phyloP scores from a whole-genome alignment of 2,329 filamentous ascomycete genomes.

The Rhexocercosporidium sp. region DNA sequence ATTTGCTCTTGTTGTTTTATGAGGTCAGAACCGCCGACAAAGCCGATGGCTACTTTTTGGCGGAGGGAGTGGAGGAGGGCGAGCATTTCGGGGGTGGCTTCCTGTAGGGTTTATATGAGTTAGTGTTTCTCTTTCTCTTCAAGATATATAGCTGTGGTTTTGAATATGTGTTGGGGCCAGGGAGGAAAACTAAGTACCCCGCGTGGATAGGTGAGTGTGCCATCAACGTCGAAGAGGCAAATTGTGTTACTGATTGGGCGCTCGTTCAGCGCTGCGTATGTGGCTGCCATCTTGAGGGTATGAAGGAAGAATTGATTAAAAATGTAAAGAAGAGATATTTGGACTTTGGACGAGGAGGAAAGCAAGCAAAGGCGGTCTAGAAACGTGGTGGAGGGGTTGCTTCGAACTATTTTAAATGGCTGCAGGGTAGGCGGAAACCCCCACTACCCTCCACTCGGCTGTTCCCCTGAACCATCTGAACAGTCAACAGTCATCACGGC shows the following conservation, averaged over 20 bases:
- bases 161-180: not conserved
- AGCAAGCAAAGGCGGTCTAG: not conserved
- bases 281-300: conserved; percentile 21
- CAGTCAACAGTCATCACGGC: not conserved
- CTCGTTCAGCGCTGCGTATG: conserved; percentile 72
- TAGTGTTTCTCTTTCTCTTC: not conserved
- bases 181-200: conserved; percentile 58
- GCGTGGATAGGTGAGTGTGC: conserved; percentile 84
- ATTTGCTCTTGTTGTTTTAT: conserved; percentile 96
- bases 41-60: conserved; percentile 87
- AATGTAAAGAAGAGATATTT: not conserved
- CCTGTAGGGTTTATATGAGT: conserved; percentile 47
- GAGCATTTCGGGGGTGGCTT: conserved; percentile 81
- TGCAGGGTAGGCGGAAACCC: not conserved
- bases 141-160: conserved; percentile 6
- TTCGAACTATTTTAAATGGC: not conserved
- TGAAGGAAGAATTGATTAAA: conserved; percentile 2
- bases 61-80: conserved; percentile 78
- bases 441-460: not conserved
- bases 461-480: not conserved
- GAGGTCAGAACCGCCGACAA: conserved; percentile 91
- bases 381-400: conserved; percentile 1
- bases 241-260: conserved; percentile 93
- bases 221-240: conserved; percentile 95
- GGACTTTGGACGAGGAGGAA: not conserved